Evolutionary conservation across 768 basidiomycete genomes (phyloP).

Genomic region (Calocera cornea): DNA sequence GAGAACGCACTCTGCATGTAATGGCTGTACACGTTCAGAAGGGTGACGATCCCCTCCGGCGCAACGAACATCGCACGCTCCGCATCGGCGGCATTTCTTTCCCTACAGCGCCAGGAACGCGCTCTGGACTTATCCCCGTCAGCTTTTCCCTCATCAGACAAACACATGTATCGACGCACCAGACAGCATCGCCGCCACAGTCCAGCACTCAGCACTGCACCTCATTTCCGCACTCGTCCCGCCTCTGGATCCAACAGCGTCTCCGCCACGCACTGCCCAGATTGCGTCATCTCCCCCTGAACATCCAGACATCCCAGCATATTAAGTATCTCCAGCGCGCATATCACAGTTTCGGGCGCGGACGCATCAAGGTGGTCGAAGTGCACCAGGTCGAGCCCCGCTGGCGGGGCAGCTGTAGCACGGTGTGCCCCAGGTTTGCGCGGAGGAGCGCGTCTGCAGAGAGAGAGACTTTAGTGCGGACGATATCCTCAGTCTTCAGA

Average conservation of each 20-base stretch:
- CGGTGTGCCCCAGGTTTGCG: conserved; percentile 28
- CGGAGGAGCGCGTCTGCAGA: conserved; percentile 22
- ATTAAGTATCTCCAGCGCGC: conserved; percentile 29
- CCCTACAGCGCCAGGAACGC: conserved; percentile 28
- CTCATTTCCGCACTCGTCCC: conserved; percentile 28
- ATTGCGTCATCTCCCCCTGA: conserved; percentile 26
- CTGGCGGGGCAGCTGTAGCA: conserved; percentile 26
- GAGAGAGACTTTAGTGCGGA: too few relatives aligned
- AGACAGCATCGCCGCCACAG: conserved; percentile 29
- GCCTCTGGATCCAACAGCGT: conserved; percentile 32
- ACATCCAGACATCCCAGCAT: conserved; percentile 28
- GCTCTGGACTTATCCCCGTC: conserved; percentile 22
- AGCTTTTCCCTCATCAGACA: neutral
- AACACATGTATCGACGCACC: conserved; percentile 6
- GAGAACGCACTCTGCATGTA: conserved; percentile 22
- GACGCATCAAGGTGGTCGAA: conserved; percentile 32
- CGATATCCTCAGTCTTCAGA: too few relatives aligned
- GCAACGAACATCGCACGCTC: conserved; percentile 29
- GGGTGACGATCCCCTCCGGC: conserved; percentile 31
- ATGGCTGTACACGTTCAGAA: conserved; percentile 30
- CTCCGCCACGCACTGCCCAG: conserved; percentile 30
- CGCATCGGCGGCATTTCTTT: conserved; percentile 26
- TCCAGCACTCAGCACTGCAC: conserved; percentile 28
- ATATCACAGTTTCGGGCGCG: conserved; percentile 29
- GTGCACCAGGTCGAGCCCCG: conserved; percentile 30